Base-by-base conservation (phyloP, 768 basidiomycete genomes). In the Mycena filopes region DNA sequence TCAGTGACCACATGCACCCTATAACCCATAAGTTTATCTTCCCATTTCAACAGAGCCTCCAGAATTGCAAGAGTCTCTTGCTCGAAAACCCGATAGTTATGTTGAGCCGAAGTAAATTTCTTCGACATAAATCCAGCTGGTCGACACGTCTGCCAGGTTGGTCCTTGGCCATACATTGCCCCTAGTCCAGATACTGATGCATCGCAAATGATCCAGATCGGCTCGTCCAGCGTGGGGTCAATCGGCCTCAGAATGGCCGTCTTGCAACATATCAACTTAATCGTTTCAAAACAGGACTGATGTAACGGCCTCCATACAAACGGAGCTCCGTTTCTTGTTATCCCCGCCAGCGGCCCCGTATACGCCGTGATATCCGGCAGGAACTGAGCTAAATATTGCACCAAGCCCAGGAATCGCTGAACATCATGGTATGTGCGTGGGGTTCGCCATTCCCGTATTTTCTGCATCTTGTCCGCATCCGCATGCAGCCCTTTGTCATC, bases 291-390 rank as follows among this genome's bases (percentile, higher is more conserved):
- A 25, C 68, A 73, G 26, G 45, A 20, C 12, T 64, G 60, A 15
- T 80, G 75, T 0, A 77, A 46, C 0, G 70, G 73, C 0, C 67
- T 55, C 80, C 75, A 78, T 1, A 55, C 33, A 47, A 76, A 82
- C 13, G 60, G 65, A 16, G 57, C 67, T 0, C 73, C 75, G 66
- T 81, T 79, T 20, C 57, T 43, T 0, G 50, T 56, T 54, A 80
- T 78, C 0, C 57, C 58, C 10, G 74, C 56, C 7, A 84, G 54
- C 1, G 78, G 79, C 1, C 67, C 66, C 0, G 75, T 79, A 38
- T 74, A 82, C 1, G 72, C 57, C 0, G 78, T 71, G 0, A 82
- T 62, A 46, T 80, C 72, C 0, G 75, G 75, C 60, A 78, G 69
- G 57, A 74, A 76, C 7, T 70, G 68, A 2, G 71, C 70, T 3